A percentile compares a stretch with the other conserved stretches of the same genome.
These are phyloP conservation scores for Pseudogymnoascus sp. DNA, from an alignment of 2,329 filamentous ascomycete species.

Conservation along the genomic window DNA sequence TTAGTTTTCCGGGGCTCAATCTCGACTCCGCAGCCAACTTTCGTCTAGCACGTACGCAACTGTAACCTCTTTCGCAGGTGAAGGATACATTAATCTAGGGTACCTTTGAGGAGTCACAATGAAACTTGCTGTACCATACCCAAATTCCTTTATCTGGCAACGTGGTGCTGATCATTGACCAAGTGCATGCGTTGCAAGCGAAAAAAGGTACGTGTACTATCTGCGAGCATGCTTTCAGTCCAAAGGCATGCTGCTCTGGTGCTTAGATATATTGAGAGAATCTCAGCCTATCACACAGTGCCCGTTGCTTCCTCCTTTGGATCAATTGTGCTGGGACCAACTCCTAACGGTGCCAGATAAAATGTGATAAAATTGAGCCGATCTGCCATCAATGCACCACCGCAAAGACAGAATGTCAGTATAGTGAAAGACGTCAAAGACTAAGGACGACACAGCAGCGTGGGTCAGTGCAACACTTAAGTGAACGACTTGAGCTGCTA, in stretches of 20 bases:
- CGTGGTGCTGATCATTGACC: neutral
- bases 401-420: neutral
- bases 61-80: neutral
- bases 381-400: neutral
- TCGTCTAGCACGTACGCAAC: neutral
- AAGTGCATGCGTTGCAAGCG: neutral
- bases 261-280: neutral
- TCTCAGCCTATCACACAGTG: neutral
- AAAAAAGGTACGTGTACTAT: neutral
- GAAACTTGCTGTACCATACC: neutral
- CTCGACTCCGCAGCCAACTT: neutral
- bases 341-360: neutral
- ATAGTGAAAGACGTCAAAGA: neutral
- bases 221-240: neutral
- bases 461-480: neutral
- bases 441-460: neutral
- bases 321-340: neutral
- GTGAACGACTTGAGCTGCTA: constrained; percentile 2
- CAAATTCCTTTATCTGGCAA: neutral
- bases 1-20: neutral
- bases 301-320: neutral
- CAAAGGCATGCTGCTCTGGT: neutral
- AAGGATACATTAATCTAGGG: neutral
- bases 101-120: neutral
- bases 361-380: neutral